Evolutionary conservation across 495 filamentous ascomycete species (phyloP).

Genomic region (Xylaria sp.): DNA sequence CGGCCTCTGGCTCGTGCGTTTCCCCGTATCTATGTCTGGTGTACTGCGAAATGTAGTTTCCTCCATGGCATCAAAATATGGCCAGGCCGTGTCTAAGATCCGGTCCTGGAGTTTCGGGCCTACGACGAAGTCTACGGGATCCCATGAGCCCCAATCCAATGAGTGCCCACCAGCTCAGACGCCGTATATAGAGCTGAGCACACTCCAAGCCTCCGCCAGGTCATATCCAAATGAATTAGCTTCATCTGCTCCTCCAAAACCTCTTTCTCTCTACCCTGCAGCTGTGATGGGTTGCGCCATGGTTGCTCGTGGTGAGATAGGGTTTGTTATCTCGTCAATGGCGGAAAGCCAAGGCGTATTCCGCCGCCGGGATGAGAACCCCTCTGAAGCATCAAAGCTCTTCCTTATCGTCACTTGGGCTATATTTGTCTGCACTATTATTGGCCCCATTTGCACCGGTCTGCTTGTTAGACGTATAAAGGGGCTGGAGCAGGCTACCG

Average conservation of each 20-base stretch:
- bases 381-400: conserved; percentile 45
- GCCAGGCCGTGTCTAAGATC: neutral
- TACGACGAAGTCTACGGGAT: neutral
- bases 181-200: neutral
- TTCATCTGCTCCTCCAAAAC: conserved; percentile 43
- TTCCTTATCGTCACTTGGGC: conserved; percentile 79
- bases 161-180: neutral
- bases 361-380: conserved; percentile 35
- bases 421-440: conserved; percentile 73
- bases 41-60: neutral
- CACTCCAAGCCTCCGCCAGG: neutral
- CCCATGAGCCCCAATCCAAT: conserved; percentile 1
- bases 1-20: conserved; percentile 68
- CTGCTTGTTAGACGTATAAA: conserved; percentile 56
- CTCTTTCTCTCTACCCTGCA: conserved; percentile 65
- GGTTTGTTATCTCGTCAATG: conserved; percentile 76
- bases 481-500: conserved; percentile 31
- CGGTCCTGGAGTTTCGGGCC: neutral
- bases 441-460: conserved; percentile 75
- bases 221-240: neutral
- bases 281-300: conserved; percentile 68
- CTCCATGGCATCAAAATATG: neutral
- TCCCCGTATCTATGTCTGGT: conserved; percentile 35
- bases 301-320: conserved; percentile 80
- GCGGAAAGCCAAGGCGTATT: conserved; percentile 68